A percentile compares a stretch with the other conserved stretches of the same genome.
These are phyloP conservation scores for Xylaria flabelliformis DNA, from an alignment of 495 filamentous ascomycete species.

Conservation along the genomic window DNA sequence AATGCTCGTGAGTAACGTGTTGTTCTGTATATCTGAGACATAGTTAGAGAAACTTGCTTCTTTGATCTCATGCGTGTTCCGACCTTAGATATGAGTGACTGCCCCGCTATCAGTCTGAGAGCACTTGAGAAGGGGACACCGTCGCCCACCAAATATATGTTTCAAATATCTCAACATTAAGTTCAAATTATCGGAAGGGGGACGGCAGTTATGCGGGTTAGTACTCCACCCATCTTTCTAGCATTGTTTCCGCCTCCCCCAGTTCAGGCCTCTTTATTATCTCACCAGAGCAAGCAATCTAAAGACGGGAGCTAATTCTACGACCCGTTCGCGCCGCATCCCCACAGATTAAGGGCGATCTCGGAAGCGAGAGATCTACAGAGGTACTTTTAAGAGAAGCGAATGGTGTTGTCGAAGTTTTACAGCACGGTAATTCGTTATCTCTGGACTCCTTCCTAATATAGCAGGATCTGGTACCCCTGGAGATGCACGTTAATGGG, in stretches of 20 bases:
- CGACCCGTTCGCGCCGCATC: background rate
- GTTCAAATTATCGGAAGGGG: no score
- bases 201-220: background rate
- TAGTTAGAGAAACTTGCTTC: background rate
- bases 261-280: background rate
- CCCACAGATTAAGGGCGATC: background rate
- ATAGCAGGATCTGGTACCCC: background rate
- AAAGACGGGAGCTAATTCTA: background rate
- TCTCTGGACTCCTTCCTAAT: slow-evolving; percentile 3
- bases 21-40: background rate
- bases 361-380: slow-evolving; percentile 2
- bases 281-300: background rate
- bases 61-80: background rate
- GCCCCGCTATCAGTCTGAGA: no score
- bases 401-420: background rate
- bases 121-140: no score
- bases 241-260: background rate
- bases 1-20: background rate
- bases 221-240: background rate
- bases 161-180: no score
- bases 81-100: background rate
- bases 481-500: background rate
- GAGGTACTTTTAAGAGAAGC: background rate
- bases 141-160: no score
- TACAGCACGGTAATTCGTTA: background rate